These are phyloP conservation scores for Fusarium foetens DNA, from an alignment of 2,329 filamentous ascomycete species.

Conservation along the genomic window DNA sequence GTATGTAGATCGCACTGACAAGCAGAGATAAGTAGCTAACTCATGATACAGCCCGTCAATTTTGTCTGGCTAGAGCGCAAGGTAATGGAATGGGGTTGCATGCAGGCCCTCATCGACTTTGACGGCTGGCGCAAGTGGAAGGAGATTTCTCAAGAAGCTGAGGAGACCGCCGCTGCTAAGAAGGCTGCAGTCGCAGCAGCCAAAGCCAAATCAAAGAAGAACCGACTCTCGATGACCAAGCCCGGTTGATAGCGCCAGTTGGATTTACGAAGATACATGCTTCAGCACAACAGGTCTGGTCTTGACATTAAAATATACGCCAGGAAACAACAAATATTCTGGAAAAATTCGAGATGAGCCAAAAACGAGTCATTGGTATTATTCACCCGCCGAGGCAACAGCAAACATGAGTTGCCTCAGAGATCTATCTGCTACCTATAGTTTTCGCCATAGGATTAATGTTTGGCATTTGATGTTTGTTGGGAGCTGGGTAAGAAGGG, in stretches of 20 bases:
- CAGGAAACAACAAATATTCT: not conserved
- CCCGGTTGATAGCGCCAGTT: slow-evolving; percentile 17
- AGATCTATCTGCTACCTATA: slow-evolving; percentile 8
- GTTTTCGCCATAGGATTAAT: slow-evolving; percentile 22
- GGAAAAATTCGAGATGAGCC: not conserved
- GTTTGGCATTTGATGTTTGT: slow-evolving; percentile 28
- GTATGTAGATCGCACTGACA: slow-evolving; percentile 58
- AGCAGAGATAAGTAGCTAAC: slow-evolving; percentile 17
- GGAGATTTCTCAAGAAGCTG: slow-evolving; percentile 70
- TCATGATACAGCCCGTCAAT: slow-evolving; percentile 79
- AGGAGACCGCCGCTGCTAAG: slow-evolving; percentile 56
- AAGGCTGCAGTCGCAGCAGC: slow-evolving; percentile 50
- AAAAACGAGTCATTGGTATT: not conserved
- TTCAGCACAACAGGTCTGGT: not conserved
- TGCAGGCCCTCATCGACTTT: slow-evolving; percentile 98
- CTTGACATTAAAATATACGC: not conserved
- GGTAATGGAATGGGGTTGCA: slow-evolving; percentile 99
- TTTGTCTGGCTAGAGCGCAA: slow-evolving; percentile 98
- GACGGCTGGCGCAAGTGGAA: slow-evolving; percentile 99
- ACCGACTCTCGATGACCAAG: slow-evolving; percentile 51
- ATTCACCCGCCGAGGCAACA: slow-evolving; percentile 12
- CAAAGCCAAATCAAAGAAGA: slow-evolving; percentile 58
- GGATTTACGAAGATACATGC: not conserved
- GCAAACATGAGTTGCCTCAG: slow-evolving; percentile 19
- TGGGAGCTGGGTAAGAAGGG: slow-evolving; percentile 17